Conservation (phyloP, 2,329 filamentous ascomycete genomes). For the Trichoderma hamatum region DNA sequence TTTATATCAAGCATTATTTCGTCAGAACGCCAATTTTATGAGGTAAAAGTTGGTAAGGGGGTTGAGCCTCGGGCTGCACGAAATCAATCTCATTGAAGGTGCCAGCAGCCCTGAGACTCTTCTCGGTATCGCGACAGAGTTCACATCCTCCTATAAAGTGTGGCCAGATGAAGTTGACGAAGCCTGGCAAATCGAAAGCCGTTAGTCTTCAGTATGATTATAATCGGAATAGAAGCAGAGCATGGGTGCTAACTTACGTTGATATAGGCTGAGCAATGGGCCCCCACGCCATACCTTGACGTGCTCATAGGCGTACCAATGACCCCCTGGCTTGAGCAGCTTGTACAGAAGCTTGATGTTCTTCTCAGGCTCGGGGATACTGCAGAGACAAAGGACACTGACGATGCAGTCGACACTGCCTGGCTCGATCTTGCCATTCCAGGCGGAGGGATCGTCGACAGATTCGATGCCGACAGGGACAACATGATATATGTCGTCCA, state of each 20-base stretch:
- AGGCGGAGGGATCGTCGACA: conserved; percentile 47
- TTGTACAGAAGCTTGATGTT: conserved; percentile 60
- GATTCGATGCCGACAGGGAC: conserved; percentile 65
- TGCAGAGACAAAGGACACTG: conserved; percentile 64
- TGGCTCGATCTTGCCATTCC: conserved; percentile 51
- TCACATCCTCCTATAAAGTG: conserved; percentile 55
- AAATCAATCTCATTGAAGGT: conserved; percentile 56
- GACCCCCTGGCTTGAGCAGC: conserved; percentile 62
- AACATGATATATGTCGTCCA: conserved; percentile 62
- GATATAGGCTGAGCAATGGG: conserved; percentile 50
- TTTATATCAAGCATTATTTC: conserved; percentile 44
- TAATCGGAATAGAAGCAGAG: not conserved
- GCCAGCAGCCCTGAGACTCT: conserved; percentile 52
- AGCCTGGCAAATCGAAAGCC: conserved; percentile 39
- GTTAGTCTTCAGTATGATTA: conserved; percentile 1
- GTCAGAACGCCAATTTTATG: conserved; percentile 57
- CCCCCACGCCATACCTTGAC: conserved; percentile 48
- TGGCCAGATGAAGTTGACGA: conserved; percentile 58
- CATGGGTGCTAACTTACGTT: conserved; percentile 47
- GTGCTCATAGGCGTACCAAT: conserved; percentile 67
- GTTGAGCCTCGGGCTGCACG: conserved; percentile 44
- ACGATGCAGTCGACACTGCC: conserved; percentile 63
- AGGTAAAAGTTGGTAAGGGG: conserved; percentile 49
- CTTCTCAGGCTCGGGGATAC: conserved; percentile 61
- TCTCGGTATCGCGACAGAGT: conserved; percentile 52